A percentile compares a stretch with the other conserved stretches of the same genome.
Conservation (phyloP, 352 stramenopile species). For the Lagenidium giganteum region DNA sequence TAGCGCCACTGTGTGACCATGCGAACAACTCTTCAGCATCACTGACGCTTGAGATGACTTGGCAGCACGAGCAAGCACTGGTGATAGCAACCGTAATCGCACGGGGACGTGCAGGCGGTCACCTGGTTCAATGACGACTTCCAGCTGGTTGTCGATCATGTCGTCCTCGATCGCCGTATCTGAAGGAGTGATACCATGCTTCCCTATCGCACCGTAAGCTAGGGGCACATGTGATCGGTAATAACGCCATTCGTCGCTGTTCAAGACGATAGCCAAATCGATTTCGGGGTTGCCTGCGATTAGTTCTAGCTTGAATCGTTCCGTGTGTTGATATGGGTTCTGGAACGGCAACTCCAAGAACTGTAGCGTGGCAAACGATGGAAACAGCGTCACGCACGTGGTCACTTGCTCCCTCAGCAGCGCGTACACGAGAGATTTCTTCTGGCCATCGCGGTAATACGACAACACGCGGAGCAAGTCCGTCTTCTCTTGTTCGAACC, state of each 20-base stretch:
- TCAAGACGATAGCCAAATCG: constrained; percentile 78
- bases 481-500: constrained; percentile 70
- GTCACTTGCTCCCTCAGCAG: constrained; percentile 89
- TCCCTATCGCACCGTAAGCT: constrained; percentile 26
- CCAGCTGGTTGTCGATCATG: constrained; percentile 89
- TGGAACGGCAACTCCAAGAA: constrained; percentile 88
- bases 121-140: constrained; percentile 82
- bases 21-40: constrained; percentile 80
- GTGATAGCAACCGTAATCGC: constrained; percentile 77
- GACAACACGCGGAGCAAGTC: constrained; percentile 86
- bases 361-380: constrained; percentile 65
- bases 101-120: constrained; percentile 87
- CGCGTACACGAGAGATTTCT: constrained; percentile 90
- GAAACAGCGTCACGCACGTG: constrained; percentile 74
- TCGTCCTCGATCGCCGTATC: constrained; percentile 76
- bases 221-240: constrained; percentile 65
- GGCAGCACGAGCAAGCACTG: constrained; percentile 8
- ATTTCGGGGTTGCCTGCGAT: constrained; percentile 27
- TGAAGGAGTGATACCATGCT: constrained; percentile 1
- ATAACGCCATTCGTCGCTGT: constrained; percentile 77
- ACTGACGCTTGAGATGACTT: no score
- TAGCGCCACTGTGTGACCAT: constrained; percentile 87
- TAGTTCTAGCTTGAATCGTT: constrained; percentile 88
- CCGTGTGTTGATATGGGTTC: constrained; percentile 90
- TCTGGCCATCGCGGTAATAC: constrained; percentile 92